Base-by-base conservation (phyloP, 2,329 filamentous ascomycete species). In the Pezicula radicicola region DNA sequence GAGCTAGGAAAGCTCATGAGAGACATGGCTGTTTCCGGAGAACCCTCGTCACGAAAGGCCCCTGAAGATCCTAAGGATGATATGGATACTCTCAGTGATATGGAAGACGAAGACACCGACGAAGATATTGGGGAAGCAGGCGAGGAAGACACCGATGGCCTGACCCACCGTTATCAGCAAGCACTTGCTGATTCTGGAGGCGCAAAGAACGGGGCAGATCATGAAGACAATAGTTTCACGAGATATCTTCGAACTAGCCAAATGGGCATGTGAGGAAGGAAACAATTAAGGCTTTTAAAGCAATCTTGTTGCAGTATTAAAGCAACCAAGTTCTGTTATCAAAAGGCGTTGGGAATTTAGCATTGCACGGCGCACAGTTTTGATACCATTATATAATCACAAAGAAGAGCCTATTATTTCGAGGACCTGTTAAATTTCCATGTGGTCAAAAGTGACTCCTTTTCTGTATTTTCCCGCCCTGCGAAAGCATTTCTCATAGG, bases 1-100 rank as follows among this genome's bases (percentile, higher is more conserved):
- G 92, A 99, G 68, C 73, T 99, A 27, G 89, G 89, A 55, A 91
- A 90, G 74, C 84, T 99, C 76, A 96, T 99, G 91, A 87, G 88
- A 67, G 93, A 94, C 61, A 96, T 99, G 89, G 78, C 78, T 49
- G 79, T 89, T 43, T 75, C 75, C 18, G 70, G 71, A 19, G 55
- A 70, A 49, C 40, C 60, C 51, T 62, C 61, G 7, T 75, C 75
- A 12, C 58, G 56, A 52, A 68, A 52, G 63, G 66, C 51, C 12
- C 48, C 39, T 36, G n/a, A 51, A 35, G 44, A 52, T 13, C 21
- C 19, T 18, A 54, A 49, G 21, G 62, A 67, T 3, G 75, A 78
- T 51, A 63, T 65, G 61, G 63, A 68, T 47, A 64, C 61, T 2
- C 49, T 67, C 10, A 67, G 65, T 35, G 66, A 68, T 50, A 60